Evolutionary conservation across 805 yeast species (phyloP), one percentile per base, ranked within the genome.

Genomic region (Phaffomyces opuntiae): DNA sequence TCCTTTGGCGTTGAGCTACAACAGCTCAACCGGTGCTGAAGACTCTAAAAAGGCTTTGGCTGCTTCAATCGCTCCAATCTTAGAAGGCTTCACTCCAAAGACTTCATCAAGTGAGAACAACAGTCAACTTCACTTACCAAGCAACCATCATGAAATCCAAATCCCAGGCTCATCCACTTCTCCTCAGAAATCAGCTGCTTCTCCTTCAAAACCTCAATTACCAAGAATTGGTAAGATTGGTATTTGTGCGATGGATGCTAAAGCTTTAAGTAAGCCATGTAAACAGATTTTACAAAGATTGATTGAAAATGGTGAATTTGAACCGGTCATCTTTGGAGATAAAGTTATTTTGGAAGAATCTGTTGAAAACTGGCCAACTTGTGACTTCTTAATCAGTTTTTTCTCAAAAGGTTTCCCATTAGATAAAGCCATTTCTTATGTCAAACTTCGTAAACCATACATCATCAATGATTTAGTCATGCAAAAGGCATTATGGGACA

Each of bases 161-260:
- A 25, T 33, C 3, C 29, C 34, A 13, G 46, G 52, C 16, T 44
- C 49, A 9, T 19, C 46, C 8, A 34, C 42, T 24, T 43, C 53
- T 19, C 57, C 55, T 9, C 50, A 43, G 26, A 52, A 51, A 46
- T 9, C 51, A 1, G 46, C 49, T 1, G 35, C 39, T 12, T 43
- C 55, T 3, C 39, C 39, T 21, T 32, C 47, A 1, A 54, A 48
- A 11, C 76, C 81, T 4, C 73, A 74, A 51, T 57, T 81, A 43
- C 87, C 87, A 4, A 80, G 75, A 53, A 79, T 90, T 52, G 98
- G 99, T 36, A 90, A 87, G 53, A 87, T 93, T 55, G 99, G 99
- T 44, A 96, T 93, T 2, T 93, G 99, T 68, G 99, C 99, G 11
- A 90, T 93, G 97, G 99, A 93, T 65, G 83, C 90, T 48, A 93